Base-by-base conservation (phyloP, 345 rosid species). In the Brassica nigra region DNA sequence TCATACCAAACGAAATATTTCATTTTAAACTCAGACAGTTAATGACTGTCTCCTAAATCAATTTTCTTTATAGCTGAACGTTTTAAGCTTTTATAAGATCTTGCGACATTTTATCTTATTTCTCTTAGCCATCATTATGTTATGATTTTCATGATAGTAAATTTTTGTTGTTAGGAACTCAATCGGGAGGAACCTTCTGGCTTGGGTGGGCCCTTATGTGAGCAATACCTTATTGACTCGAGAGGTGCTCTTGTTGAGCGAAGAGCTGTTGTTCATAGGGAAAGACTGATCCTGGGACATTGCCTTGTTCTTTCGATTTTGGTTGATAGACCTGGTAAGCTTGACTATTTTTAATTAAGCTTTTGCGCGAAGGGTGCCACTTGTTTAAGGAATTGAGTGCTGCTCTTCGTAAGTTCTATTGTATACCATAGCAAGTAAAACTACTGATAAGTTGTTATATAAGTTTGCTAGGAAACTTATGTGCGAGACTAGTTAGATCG, bases 141-240 rank as follows among this genome's bases (percentile, higher is more conserved):
- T 64, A 70, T 54, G 57, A 72, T 16, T 52, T n/a, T 42, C 55
- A 66, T 66, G 36, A 66, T 66, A 44, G 8, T 28, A 10, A 57
- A 42, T 64, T 23, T 73, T 83, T 84, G 33, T 42, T 70, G 73
- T 39, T 84, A 95, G 99, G 97, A 91, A 89, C 95, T 95, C 76
- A 89, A 83, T 87, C 95, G 89, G 23, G 97, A 90, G 82, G 99
- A 95, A 85, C 97, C 99, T 65, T 86, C 92, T 86, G 95, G 98
- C 68, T 80, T 92, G 62, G 99, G 99, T 80, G 98, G 98, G 71
- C 95, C 93, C 62, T 86, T 70, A 49, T 86, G 93, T 83, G 99
- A 95, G 66, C 89, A 67, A 18, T 87, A 86, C 81, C 85, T 95
- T 70, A 84, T 92, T 68, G 99, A 95, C 83, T 91, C 97, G 75